phyloP scores from a whole-genome alignment of 2,329 filamentous ascomycete genomes.

The Ustulina deusta region DNA sequence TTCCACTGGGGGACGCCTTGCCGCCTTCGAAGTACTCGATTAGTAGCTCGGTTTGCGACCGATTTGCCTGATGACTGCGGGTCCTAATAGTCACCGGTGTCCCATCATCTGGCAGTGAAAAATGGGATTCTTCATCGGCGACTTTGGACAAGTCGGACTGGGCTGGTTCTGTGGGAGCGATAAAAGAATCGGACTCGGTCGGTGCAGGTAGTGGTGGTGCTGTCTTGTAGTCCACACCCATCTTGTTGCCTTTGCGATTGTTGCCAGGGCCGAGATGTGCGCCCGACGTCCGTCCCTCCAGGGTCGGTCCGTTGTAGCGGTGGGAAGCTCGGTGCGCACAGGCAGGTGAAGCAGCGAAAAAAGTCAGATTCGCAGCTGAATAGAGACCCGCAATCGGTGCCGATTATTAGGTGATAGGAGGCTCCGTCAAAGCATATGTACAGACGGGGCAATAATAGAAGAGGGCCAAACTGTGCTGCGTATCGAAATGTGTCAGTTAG shows the following conservation, averaged over 20 bases:
- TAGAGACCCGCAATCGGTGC: constrained; percentile 24
- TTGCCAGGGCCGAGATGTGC: constrained; percentile 39
- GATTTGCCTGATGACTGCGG: constrained; percentile 67
- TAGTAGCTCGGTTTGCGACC: constrained; percentile 88
- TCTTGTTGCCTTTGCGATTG: constrained; percentile 54
- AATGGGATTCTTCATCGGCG: constrained; percentile 78
- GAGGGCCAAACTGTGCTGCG: constrained; percentile 22
- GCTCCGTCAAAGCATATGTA: constrained; percentile 23
- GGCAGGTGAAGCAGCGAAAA: constrained; percentile 13
- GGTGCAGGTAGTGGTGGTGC: constrained; percentile 80
- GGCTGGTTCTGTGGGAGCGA: constrained; percentile 72
- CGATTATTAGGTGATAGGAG: constrained; percentile 16
- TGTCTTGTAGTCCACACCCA: constrained; percentile 68
- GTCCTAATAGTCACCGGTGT: constrained; percentile 94
- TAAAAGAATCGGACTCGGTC: constrained; percentile 77
- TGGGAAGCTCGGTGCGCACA: constrained; percentile 20
- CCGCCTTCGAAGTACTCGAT: constrained; percentile 95
- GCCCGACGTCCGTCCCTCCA: constrained; percentile 36
- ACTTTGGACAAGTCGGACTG: constrained; percentile 74
- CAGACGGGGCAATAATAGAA: constrained; percentile 19
- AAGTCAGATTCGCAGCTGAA: constrained; percentile 15
- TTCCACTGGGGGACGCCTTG: constrained; percentile 68
- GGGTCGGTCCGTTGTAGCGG: constrained; percentile 12
- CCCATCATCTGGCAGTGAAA: constrained; percentile 86
- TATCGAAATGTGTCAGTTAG: constrained; percentile 28